Conservation (phyloP, 495 filamentous ascomycete genomes). For the Recurvomyces mirabilis region DNA sequence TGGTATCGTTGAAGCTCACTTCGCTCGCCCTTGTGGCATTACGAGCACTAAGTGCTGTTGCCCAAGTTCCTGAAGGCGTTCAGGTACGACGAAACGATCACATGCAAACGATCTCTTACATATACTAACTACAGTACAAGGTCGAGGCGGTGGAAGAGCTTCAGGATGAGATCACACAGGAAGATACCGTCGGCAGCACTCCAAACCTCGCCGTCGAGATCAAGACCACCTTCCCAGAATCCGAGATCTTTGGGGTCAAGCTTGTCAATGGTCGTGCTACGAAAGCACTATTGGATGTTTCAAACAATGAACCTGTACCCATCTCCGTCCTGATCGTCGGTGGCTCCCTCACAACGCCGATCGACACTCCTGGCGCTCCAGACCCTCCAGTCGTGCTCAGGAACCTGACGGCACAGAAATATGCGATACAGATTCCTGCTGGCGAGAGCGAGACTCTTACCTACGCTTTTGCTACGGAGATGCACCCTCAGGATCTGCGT, state of each 20-base stretch:
- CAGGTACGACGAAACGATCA: background rate
- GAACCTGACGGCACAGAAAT: conserved; percentile 70
- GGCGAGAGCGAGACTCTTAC: conserved; percentile 64
- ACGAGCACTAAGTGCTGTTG: conserved; percentile 43
- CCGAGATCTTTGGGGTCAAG: conserved; percentile 91
- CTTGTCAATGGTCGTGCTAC: conserved; percentile 89
- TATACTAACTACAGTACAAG: background rate
- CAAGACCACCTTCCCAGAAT: conserved; percentile 67
- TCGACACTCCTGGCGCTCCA: conserved; percentile 36
- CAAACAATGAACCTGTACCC: conserved; percentile 70
- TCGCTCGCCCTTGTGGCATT: conserved; percentile 60
- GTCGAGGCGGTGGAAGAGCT: conserved; percentile 39
- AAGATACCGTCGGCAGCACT: conserved; percentile 23
- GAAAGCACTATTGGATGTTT: conserved; percentile 64
- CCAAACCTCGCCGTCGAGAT: conserved; percentile 62
- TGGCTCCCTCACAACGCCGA: conserved; percentile 55
- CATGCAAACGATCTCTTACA: background rate
- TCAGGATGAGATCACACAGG: conserved; percentile 29
- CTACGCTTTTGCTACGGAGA: conserved; percentile 79
- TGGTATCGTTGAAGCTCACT: conserved; percentile 64
- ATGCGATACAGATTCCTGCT: conserved; percentile 64
- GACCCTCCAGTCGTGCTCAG: conserved; percentile 49
- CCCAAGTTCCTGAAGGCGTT: conserved; percentile 6
- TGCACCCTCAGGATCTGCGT: conserved; percentile 82
- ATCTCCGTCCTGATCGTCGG: conserved; percentile 68